Percentiles rank a stretch among this genome's conserved stretches.
Conservation (phyloP, 305 asterid species). For the Striga hermonthica region DNA sequence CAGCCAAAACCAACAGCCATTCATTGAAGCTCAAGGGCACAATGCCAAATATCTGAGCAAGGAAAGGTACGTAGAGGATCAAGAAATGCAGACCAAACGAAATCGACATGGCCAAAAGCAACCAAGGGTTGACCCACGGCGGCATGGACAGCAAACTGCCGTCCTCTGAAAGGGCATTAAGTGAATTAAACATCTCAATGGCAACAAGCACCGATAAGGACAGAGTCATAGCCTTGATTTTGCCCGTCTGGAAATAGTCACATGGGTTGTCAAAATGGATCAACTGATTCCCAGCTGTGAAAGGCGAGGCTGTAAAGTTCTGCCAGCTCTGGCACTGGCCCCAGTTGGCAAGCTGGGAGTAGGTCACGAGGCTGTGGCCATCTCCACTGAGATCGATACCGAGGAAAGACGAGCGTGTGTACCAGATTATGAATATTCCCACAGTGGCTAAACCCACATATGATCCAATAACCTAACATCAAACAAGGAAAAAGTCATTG, state of each 20-base stretch:
- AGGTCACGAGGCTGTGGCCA: conserved; percentile 90
- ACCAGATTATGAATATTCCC: conserved; percentile 91
- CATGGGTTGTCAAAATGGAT: conserved; percentile 68
- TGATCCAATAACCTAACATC: conserved; percentile 72
- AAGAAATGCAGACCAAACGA: conserved; percentile 89
- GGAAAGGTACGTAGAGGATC: conserved; percentile 38
- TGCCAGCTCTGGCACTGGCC: conserved; percentile 80
- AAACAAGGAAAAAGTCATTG: conserved; percentile 25
- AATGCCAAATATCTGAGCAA: conserved; percentile 78
- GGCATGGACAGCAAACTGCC: conserved; percentile 27
- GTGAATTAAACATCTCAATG: conserved; percentile 94
- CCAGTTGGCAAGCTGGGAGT: conserved; percentile 84
- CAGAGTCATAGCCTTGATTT: conserved; percentile 92
- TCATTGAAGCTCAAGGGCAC: conserved; percentile 85
- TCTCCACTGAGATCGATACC: conserved; percentile 82
- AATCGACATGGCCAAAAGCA: conserved; percentile 84
- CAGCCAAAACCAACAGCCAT: conserved; percentile 75
- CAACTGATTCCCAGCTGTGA: conserved; percentile 63
- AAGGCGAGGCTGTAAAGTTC: conserved; percentile 31
- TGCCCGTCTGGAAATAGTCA: conserved; percentile 83
- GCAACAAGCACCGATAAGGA: conserved; percentile 89
- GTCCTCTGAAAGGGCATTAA: conserved; percentile 51
- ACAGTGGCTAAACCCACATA: conserved; percentile 93
- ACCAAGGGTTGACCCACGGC: conserved; percentile 97
- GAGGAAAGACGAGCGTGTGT: conserved; percentile 71